Conservation (phyloP, 306 rosid genomes). For the Chamaecrista fasciculata region DNA sequence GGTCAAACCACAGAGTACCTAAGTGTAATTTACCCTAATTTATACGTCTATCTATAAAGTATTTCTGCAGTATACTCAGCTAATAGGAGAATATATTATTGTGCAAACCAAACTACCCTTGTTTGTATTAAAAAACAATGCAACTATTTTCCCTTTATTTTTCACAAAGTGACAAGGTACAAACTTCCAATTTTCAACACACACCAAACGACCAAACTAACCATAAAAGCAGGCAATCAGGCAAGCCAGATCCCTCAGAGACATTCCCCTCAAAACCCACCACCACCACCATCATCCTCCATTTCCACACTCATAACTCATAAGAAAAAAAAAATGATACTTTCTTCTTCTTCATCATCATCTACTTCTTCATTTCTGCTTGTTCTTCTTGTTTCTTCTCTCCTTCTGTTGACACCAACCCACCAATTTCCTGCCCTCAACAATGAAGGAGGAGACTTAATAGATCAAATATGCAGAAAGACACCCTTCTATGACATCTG, state of each 20-base stretch:
- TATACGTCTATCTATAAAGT: too few species aligned
- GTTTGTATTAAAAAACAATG: too few species aligned
- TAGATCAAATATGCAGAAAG: conserved; percentile 47
- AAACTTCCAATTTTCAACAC: conserved; percentile 28
- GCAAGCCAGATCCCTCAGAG: conserved; percentile 17
- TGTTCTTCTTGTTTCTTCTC: neutral
- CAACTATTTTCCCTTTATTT: neutral
- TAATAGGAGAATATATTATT: too few species aligned
- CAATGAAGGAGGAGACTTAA: conserved; percentile 26
- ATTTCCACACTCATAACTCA: conserved; percentile 6
- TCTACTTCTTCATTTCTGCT: neutral
- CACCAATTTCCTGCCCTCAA: conserved; percentile 35
- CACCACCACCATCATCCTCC: neutral
- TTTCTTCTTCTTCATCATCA: neutral
- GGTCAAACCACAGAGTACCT: too few species aligned
- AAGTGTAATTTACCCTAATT: too few species aligned
- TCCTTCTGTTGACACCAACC: conserved; percentile 23
- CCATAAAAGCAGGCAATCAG: conserved; percentile 29
- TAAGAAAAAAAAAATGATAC: conserved; percentile 29
- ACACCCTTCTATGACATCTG: conserved; percentile 59
- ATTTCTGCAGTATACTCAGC: too few species aligned
- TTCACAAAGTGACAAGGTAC: neutral
- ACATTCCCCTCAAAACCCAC: neutral
- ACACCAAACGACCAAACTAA: conserved; percentile 33
- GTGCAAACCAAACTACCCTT: too few species aligned